phyloP scores from a whole-genome alignment of 495 filamentous ascomycete genomes.

The Halenospora varia region DNA sequence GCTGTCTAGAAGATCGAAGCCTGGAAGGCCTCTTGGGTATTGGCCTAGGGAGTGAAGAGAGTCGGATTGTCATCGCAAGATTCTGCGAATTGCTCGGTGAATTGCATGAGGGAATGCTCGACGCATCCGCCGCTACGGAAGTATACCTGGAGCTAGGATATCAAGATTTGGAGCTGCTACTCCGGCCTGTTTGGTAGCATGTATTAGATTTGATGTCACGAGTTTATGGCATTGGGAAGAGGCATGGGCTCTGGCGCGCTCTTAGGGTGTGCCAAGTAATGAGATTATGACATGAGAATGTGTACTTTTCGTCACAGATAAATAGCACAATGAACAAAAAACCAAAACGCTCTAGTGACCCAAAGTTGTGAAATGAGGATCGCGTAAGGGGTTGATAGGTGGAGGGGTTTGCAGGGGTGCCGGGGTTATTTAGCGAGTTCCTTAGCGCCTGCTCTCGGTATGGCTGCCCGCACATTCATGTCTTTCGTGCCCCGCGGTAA shows the following conservation, averaged over 20 bases:
- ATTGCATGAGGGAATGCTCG: conserved; percentile 11
- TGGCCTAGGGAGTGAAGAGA: conserved; percentile 23
- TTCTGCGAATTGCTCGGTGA: conserved; percentile 23
- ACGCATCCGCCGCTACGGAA: neutral
- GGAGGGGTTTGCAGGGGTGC: neutral
- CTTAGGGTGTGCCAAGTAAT: too few relatives aligned
- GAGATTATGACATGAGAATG: too few relatives aligned
- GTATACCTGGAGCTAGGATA: conserved; percentile 38
- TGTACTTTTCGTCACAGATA: too few relatives aligned
- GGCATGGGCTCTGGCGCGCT: too few relatives aligned
- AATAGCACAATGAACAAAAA: too few relatives aligned
- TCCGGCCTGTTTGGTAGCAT: conserved; percentile 37
- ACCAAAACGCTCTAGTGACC: neutral
- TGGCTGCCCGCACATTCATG: neutral
- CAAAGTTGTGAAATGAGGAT: too few relatives aligned
- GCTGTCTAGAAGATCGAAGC: conserved; percentile 44
- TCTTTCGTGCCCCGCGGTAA: neutral
- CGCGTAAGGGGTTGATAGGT: too few relatives aligned
- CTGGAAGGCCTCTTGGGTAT: conserved; percentile 39
- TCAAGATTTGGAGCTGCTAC: conserved; percentile 39
- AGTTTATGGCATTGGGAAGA: neutral
- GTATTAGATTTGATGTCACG: neutral
- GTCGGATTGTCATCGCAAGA: conserved; percentile 30
- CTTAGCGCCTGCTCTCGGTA: neutral
- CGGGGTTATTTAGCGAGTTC: neutral